Percentiles rank a stretch among this genome's conserved stretches.
phyloP scores from a whole-genome alignment of 73 alveolate species.

The Paramecium bursaria region DNA sequence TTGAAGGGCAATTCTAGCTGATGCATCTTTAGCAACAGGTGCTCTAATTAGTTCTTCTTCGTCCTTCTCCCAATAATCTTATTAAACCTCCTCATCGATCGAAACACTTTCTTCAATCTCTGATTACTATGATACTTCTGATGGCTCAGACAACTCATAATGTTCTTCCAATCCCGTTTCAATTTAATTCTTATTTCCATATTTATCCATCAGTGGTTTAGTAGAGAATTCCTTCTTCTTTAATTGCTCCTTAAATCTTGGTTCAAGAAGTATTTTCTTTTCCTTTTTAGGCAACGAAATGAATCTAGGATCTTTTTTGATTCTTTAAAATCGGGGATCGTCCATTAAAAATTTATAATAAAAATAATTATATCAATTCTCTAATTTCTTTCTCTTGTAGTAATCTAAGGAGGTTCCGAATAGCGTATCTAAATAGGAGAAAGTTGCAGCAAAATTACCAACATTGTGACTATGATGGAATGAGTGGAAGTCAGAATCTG shows the following conservation, averaged over 20 bases:
- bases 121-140: constrained; percentile 9
- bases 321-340: constrained; percentile 21
- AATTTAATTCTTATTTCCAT: constrained; percentile 81
- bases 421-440: constrained; percentile 74
- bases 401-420: no score
- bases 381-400: no score
- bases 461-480: constrained; percentile 78
- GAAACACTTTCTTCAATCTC: constrained; percentile 62
- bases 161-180: constrained; percentile 81
- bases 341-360: constrained; percentile 33
- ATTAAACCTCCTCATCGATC: constrained; percentile 61
- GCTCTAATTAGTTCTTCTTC: constrained; percentile 73
- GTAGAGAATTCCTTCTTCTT: constrained; percentile 84
- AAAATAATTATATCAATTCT: no score
- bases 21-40: constrained; percentile 79
- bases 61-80: constrained; percentile 74
- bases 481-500: constrained; percentile 73
- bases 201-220: constrained; percentile 83
- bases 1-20: constrained; percentile 90
- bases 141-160: constrained; percentile 76
- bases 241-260: constrained; percentile 85
- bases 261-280: constrained; percentile 86
- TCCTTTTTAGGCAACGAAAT: constrained; percentile 82
- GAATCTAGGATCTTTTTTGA: constrained; percentile 80
- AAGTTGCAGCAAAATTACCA: constrained; percentile 74